Evolutionary conservation across 805 yeast genomes (phyloP), one percentile per base, ranked within the genome.

Genomic region (Wickerhamiella allomyrinae): DNA sequence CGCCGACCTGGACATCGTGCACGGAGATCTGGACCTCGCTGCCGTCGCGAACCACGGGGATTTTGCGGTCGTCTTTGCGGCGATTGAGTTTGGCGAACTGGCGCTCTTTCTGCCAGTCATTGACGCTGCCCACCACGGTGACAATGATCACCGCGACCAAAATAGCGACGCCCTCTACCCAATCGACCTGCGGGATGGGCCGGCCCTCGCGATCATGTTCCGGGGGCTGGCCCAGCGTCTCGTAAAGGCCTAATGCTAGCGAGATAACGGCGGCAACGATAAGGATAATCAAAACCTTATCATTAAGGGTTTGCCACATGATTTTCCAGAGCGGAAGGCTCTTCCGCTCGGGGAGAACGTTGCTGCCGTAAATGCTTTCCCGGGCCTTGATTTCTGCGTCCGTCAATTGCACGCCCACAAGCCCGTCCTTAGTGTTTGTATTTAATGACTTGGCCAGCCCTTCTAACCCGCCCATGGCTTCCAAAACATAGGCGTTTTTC

Each of bases 121-220:
- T 91, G n/a, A 74, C 79, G 2, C 95, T 91, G 39, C 96, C 94
- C 11, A 93, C 98, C 2, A 84, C 49, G 4, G 89, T 95, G 25
- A 91, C 97, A 46, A 91, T 89, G 4, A 75, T 54, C 20, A 91
- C 82, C 17, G 99, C 99, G 3, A 80, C 80, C 51, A 91, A 73
- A 57, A 91, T 91, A 33, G 98, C 99, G 29, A 87, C 94, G 52
- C 99, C 99, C 66, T 91, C 99, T 38, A 93, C 95, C 96, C 97
- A 91, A 54, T 89, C 95, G 24, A 91, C 93, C 53, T 77, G 74
- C 14, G 96, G 95, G 42, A 76, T 59, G 17, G 74, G 67, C 19
- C 74, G 68, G 21, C 95, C 94, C 49, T 84, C 83, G 5, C 72
- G 76, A 58, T 89, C 95, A 52, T 72, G 73, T 55, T 74, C 76